These are phyloP conservation scores for Trichoderma arundinaceum DNA, from an alignment of 2,329 filamentous ascomycete genomes.

Conservation along the genomic window DNA sequence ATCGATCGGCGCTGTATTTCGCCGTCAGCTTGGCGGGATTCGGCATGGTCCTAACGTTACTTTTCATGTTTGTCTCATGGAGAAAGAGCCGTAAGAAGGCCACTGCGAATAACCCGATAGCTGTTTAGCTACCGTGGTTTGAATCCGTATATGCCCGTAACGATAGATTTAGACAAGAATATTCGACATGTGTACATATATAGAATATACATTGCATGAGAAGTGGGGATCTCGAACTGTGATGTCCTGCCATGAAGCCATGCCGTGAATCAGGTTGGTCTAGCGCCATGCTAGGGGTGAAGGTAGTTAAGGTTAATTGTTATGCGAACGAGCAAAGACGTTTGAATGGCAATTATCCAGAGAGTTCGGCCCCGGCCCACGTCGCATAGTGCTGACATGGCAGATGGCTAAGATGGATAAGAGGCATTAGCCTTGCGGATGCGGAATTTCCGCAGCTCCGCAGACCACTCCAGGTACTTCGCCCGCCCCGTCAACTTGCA, in stretches of 20 bases:
- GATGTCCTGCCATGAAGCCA: no score
- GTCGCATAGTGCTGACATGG: slow-evolving; percentile 4
- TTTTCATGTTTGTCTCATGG: slow-evolving; percentile 27
- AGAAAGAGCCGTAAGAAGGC: slow-evolving; percentile 9
- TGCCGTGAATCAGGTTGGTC: background rate
- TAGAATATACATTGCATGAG: background rate
- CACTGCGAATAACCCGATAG: background rate
- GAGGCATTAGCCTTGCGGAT: background rate
- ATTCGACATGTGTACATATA: no score
- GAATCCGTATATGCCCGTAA: background rate
- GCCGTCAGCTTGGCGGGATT: slow-evolving; percentile 19
- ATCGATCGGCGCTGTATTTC: slow-evolving; percentile 44
- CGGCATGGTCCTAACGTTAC: slow-evolving; percentile 15
- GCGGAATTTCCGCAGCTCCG: slow-evolving; percentile 12
- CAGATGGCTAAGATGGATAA: background rate
- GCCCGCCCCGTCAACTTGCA: background rate
- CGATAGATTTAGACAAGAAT: background rate
- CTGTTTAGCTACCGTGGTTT: background rate
- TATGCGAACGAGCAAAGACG: background rate
- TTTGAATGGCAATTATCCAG: background rate
- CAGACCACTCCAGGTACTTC: background rate
- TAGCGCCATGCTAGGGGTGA: background rate
- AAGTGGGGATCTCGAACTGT: no score
- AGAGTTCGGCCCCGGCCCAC: background rate
- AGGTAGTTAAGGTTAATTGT: background rate